phyloP scores from a whole-genome alignment of 2,329 filamentous ascomycete genomes.

The Plectosphaerella plurivora region DNA sequence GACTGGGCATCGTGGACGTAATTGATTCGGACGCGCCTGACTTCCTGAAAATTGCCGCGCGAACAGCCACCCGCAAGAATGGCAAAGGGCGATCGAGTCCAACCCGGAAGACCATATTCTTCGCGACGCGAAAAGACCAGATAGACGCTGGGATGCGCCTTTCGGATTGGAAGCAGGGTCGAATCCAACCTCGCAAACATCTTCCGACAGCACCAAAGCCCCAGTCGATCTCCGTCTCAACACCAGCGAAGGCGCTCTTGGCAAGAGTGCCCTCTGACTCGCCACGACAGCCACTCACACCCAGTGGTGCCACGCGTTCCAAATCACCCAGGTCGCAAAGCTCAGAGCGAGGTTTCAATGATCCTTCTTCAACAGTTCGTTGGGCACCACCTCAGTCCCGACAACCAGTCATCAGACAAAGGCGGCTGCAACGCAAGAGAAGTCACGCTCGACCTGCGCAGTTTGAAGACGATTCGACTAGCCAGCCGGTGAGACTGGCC shows the following conservation, averaged over 20 bases:
- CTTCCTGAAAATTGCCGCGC: constrained; percentile 59
- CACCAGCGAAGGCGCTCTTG: background rate
- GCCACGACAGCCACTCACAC: background rate
- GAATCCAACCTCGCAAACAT: constrained; percentile 35
- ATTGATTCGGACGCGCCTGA: constrained; percentile 46
- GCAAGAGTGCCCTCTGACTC: background rate
- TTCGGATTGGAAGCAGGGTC: constrained; percentile 50
- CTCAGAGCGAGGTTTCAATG: too few species aligned
- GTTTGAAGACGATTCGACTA: constrained; percentile 42
- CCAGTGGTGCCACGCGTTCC: background rate
- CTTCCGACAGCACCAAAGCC: too few species aligned
- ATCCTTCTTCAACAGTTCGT: too few species aligned
- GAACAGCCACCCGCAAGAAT: constrained; percentile 42
- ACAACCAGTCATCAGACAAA: background rate
- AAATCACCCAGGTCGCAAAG: too few species aligned
- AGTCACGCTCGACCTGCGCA: constrained; percentile 39
- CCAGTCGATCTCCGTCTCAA: too few species aligned
- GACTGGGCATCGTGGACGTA: constrained; percentile 58
- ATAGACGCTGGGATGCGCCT: constrained; percentile 51
- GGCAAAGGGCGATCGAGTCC: constrained; percentile 53
- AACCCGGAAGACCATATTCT: constrained; percentile 49
- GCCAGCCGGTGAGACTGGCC: constrained; percentile 25
- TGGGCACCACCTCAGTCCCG: background rate
- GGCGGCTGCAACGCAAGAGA: background rate
- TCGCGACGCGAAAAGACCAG: constrained; percentile 59